A percentile compares a stretch with the other conserved stretches of the same genome.
These are phyloP conservation scores for Castanea mollissima DNA, from an alignment of 306 rosid species.

Conservation along the genomic window DNA sequence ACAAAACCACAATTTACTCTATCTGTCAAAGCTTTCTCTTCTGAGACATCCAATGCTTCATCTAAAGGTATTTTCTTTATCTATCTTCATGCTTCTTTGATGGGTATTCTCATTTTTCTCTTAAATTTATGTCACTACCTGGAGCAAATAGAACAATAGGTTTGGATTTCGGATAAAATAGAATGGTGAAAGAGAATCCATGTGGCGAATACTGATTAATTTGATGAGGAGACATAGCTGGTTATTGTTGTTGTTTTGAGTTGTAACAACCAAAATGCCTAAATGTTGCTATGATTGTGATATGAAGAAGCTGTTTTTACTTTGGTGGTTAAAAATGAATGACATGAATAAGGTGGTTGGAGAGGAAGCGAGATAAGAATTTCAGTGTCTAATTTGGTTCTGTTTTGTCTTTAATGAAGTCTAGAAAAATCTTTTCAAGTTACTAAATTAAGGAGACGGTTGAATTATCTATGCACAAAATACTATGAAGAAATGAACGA, in stretches of 20 bases:
- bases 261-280: no score
- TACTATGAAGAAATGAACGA: neutral
- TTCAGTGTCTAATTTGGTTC: neutral
- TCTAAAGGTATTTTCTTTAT: slow-evolving; percentile 28
- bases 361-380: neutral
- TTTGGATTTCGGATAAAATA: no score
- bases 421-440: neutral
- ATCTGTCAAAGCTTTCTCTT: slow-evolving; percentile 43
- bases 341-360: neutral
- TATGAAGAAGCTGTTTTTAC: neutral
- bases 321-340: neutral
- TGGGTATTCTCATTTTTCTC: neutral
- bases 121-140: neutral
- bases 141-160: neutral
- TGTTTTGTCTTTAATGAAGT: neutral
- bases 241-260: no score
- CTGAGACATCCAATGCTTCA: slow-evolving; percentile 41
- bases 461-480: neutral
- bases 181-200: no score
- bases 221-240: no score
- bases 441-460: neutral
- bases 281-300: no score
- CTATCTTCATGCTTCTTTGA: neutral
- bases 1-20: slow-evolving; percentile 14
- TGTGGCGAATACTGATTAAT: no score